phyloP scores from a whole-genome alignment of 352 stramenopile genomes.

The Pythium dissimile region DNA sequence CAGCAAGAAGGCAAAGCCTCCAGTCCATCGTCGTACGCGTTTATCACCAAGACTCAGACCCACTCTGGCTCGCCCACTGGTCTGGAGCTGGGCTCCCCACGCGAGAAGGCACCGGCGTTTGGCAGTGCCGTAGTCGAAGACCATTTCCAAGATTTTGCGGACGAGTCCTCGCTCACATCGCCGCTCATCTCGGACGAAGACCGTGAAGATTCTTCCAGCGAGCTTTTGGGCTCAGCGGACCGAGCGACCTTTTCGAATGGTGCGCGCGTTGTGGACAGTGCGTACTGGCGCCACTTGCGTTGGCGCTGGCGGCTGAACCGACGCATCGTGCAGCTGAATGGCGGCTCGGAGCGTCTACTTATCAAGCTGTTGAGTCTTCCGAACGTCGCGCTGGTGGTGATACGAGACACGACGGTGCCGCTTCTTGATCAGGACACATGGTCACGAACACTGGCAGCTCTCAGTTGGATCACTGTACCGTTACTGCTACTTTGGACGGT shows the following conservation, averaged over 20 bases:
- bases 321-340: slow-evolving; percentile 40
- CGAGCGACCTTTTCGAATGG: slow-evolving; percentile 35
- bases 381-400: slow-evolving; percentile 42
- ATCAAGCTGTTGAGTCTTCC: slow-evolving; percentile 53
- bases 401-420: slow-evolving; percentile 67
- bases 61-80: not conserved
- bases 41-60: slow-evolving; percentile 29
- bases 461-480: slow-evolving; percentile 82
- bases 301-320: slow-evolving; percentile 68
- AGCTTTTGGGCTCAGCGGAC: not conserved
- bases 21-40: slow-evolving; percentile 35
- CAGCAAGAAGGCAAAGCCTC: slow-evolving; percentile 2
- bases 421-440: slow-evolving; percentile 64
- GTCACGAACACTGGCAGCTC: slow-evolving; percentile 78
- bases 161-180: slow-evolving; percentile 42
- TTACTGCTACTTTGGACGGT: slow-evolving; percentile 79
- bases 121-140: slow-evolving; percentile 50
- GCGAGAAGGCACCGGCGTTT: slow-evolving; percentile 28
- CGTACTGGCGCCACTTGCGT: slow-evolving; percentile 67
- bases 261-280: slow-evolving; percentile 36
- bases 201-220: slow-evolving; percentile 16
- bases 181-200: slow-evolving; percentile 58
- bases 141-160: slow-evolving; percentile 48
- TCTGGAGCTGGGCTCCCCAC: slow-evolving; percentile 19
- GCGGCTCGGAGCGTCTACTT: slow-evolving; percentile 35